Percentiles rank a stretch among this genome's conserved stretches.
Evolutionary conservation across 495 filamentous ascomycete genomes (phyloP).

Genomic region (Apiosordaria backusii): DNA sequence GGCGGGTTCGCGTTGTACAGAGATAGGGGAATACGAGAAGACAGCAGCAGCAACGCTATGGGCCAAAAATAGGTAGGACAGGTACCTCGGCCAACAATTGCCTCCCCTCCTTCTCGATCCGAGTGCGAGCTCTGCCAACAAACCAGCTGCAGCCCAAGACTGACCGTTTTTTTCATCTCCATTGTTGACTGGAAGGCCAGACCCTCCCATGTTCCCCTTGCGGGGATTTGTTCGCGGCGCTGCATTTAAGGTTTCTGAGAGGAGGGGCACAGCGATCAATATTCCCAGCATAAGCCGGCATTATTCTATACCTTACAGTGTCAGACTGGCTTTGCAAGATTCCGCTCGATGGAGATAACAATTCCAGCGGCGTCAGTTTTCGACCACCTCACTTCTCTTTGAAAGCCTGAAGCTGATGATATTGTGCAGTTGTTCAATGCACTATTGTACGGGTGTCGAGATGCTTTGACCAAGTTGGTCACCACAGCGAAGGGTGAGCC

Average conservation of each 20-base stretch:
- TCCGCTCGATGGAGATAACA: background rate
- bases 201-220: no score
- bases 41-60: background rate
- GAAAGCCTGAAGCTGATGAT: background rate
- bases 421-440: no score
- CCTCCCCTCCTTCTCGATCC: no score
- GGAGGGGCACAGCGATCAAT: constrained; percentile 3
- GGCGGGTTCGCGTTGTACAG: background rate
- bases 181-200: no score
- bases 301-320: background rate
- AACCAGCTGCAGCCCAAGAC: background rate
- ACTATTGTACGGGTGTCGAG: background rate
- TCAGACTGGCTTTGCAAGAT: background rate
- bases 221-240: background rate
- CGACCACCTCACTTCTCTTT: background rate
- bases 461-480: background rate
- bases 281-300: background rate
- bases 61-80: background rate
- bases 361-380: background rate
- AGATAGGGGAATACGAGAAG: background rate
- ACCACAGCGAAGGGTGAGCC: constrained; percentile 1
- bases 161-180: no score
- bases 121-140: no score
- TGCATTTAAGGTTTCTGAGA: constrained; percentile 1
- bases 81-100: background rate